phyloP scores from a whole-genome alignment of 306 rosid species.

The Pueraria montana region DNA sequence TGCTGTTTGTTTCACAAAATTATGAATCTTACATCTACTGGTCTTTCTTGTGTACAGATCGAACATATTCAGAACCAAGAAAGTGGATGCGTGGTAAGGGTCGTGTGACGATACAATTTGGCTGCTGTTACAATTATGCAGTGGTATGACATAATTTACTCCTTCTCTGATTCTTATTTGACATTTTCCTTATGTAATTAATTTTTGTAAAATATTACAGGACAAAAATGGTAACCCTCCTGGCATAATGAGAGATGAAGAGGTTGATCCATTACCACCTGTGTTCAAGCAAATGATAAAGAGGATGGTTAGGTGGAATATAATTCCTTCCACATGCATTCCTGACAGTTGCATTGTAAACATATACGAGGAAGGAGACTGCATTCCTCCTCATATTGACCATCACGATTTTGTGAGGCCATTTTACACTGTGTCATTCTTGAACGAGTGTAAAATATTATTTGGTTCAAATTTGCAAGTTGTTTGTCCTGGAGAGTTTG shows the following conservation, averaged over 20 bases:
- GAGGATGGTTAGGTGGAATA: conserved; percentile 62
- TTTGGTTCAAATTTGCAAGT: conserved; percentile 55
- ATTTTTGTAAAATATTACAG: conserved; percentile 49
- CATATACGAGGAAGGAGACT: conserved; percentile 74
- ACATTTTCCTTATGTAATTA: background rate
- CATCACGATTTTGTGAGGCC: conserved; percentile 73
- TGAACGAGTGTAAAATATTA: conserved; percentile 57
- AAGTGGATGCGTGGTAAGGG: conserved; percentile 86
- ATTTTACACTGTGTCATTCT: conserved; percentile 61
- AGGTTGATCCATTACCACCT: conserved; percentile 68
- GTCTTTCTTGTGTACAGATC: conserved; percentile 48
- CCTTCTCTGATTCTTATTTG: background rate
- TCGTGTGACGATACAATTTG: conserved; percentile 71
- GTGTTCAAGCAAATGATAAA: conserved; percentile 71
- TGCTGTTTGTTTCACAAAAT: background rate
- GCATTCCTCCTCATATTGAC: conserved; percentile 78
- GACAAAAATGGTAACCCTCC: conserved; percentile 70
- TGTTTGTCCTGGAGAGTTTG: conserved; percentile 62
- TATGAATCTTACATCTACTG: conserved; percentile 16
- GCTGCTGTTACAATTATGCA: conserved; percentile 79
- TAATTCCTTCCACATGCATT: conserved; percentile 60
- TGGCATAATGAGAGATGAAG: conserved; percentile 64
- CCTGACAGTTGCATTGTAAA: conserved; percentile 84
- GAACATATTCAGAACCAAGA: conserved; percentile 69
- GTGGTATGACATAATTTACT: conserved; percentile 42